A percentile compares a stretch with the other conserved stretches of the same genome.
These are phyloP conservation scores for Astragalus membranaceus DNA, from an alignment of 306 rosid species.

Conservation along the genomic window DNA sequence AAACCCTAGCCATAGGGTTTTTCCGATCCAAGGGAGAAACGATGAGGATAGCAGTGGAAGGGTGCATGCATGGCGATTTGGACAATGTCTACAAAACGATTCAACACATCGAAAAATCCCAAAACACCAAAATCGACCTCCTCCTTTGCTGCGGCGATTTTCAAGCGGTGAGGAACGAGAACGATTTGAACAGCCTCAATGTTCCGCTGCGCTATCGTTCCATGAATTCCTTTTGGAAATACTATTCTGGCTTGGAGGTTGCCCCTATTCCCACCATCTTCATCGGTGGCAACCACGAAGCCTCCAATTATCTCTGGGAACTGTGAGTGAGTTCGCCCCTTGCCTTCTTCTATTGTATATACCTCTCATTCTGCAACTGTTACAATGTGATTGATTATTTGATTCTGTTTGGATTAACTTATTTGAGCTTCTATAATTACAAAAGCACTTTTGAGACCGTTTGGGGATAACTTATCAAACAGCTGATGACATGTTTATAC, in stretches of 20 bases:
- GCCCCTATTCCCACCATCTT: constrained; percentile 92
- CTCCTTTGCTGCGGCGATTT: constrained; percentile 96
- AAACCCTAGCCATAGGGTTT: background rate
- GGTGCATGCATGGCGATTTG: constrained; percentile 95
- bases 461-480: background rate
- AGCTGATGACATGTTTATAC: no score
- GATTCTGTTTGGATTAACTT: background rate
- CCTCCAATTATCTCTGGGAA: constrained; percentile 90
- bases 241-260: constrained; percentile 68
- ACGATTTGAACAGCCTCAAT: constrained; percentile 66
- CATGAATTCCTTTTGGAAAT: constrained; percentile 94
- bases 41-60: constrained; percentile 88
- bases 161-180: constrained; percentile 84
- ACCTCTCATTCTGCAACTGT: background rate
- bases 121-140: constrained; percentile 77
- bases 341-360: background rate
- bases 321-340: constrained; percentile 47
- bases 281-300: constrained; percentile 95
- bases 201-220: constrained; percentile 55
- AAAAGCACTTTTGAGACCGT: background rate
- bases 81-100: constrained; percentile 79
- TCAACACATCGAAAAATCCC: constrained; percentile 42
- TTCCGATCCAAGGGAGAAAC: background rate
- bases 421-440: background rate
- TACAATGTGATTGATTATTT: background rate